Evolutionary conservation across 495 filamentous ascomycete species (phyloP), one percentile per base, ranked within the genome.

Genomic region (Niebla homalea): DNA sequence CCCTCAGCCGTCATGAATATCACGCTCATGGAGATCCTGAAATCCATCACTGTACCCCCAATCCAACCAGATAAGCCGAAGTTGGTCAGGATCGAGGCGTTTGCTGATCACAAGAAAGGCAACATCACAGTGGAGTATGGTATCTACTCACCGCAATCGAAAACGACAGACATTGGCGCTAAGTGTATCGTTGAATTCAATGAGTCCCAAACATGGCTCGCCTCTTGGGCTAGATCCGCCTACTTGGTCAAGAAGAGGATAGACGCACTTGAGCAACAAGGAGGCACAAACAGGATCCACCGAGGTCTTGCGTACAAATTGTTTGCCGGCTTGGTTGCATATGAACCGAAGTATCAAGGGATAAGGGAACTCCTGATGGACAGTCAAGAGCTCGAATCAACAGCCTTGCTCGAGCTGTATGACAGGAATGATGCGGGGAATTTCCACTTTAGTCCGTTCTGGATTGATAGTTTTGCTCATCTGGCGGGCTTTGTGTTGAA

Each of bases 281-380:
- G 51, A 22, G 62, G 63, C 26, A 46, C 52, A 38, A 40, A 64
- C 44, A 59, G 58, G 42, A 43, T 79, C 44, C 68, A 72, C 16
- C 70, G 75, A 2, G 74, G 76, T 15, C 71, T 86, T 62, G 79
- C 76, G 6, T 88, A 87, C 65, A 81, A 83, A 58, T 64, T 85
- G 20, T 79, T 88, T 52, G 56, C 67, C 11, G 70, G 78, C 38
- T 62, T 86, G 3, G 82, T 83, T 21, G 74, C 84, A 46, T 85
- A 83, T 54, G 68, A 71, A 40, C 61, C 54, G 1, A 66, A 70
- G 18, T 87, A 82, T 62, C 68, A 70, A 46, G 79, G 80, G 12
- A 78, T 87, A 76, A 36, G 58, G 21, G 59, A 62, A 36, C 57
- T 65, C 8, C 41, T 50, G 15, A 44, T 65, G 43, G 50, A 60